Base-by-base conservation (phyloP, 2,329 filamentous ascomycete genomes). In the Phyllosticta citribraziliensis region DNA sequence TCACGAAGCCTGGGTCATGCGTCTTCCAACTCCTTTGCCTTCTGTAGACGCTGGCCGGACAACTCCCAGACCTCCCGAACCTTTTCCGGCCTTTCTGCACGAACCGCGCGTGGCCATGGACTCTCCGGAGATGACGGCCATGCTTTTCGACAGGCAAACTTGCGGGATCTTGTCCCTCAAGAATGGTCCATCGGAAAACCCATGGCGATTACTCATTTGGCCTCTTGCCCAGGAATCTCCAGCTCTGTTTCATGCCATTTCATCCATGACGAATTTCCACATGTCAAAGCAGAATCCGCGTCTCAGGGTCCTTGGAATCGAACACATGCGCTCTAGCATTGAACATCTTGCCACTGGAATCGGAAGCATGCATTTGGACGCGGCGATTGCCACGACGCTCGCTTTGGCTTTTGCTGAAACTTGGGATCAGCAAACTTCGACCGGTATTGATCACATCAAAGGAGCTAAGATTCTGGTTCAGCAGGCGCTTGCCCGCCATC, bases 101-200 rank as follows among this genome's bases (percentile, higher is more conserved):
- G 76, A 81, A 60, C 81, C 80, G 5, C 71, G 73, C n/a, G 72
- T 85, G 27, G 72, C 76, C 60, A 70, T 76, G 35, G 76, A 75
- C 47, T 84, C 83, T 60, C 78, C 81, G 10, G 86, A 88, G 64
- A 82, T 84, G 76, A 74, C 88, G 22, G 80, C 84, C 57, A 70
- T 83, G 57, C 80, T 84, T 25, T 89, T 87, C 67, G 83, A 88
- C 67, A 80, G 78, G 65, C 76, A 85, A 61, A 89, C 86, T 0
- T 89, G 86, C 68, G 85, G 85, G 2, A 87, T 89, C 56, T 75
- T 89, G 20, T 89, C 86, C 0, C 79, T 89, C 57, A 88, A 88
- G 68, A 85, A 89, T 70, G 86, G 86, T 0, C 79, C 80, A 6
- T 82, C 79, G 1, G 87, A 89, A 66, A 89, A 89, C 67, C 86